These are phyloP conservation scores for Trichoderma citrinoviride DNA, from an alignment of 2,329 filamentous ascomycete genomes.

Conservation along the genomic window DNA sequence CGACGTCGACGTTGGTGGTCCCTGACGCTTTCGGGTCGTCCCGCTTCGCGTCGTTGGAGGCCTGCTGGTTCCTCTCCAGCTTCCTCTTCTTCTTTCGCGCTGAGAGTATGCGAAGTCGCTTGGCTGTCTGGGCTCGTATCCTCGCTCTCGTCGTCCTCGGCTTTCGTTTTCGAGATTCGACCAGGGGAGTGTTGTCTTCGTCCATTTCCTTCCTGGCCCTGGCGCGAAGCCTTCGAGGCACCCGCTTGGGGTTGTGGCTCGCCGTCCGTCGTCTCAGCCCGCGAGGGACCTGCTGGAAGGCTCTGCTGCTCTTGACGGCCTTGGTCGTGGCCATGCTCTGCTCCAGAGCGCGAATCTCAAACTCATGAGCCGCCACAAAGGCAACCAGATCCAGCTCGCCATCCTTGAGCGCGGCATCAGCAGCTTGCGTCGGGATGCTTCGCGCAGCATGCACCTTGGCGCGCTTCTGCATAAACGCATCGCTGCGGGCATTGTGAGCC, in stretches of 20 bases:
- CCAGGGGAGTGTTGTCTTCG: slow-evolving; percentile 86
- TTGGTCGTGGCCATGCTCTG: slow-evolving; percentile 76
- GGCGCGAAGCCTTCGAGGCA: slow-evolving; percentile 72
- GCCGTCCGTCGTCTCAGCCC: slow-evolving; percentile 82
- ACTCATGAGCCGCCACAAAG: slow-evolving; percentile 82
- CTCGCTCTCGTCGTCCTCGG: slow-evolving; percentile 56
- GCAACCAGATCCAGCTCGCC: slow-evolving; percentile 82
- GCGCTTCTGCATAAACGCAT: slow-evolving; percentile 41
- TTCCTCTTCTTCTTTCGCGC: slow-evolving; percentile 52
- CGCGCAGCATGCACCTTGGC: slow-evolving; percentile 47
- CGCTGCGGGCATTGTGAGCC: slow-evolving; percentile 28
- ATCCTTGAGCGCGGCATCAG: slow-evolving; percentile 55
- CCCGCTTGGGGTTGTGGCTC: slow-evolving; percentile 89
- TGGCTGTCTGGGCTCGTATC: slow-evolving; percentile 73
- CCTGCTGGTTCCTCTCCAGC: slow-evolving; percentile 31
- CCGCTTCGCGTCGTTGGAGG: slow-evolving; percentile 11
- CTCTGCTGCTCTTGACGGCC: slow-evolving; percentile 59
- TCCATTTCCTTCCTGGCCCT: slow-evolving; percentile 73
- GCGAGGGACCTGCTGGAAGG: slow-evolving; percentile 88
- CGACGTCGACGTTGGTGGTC: slow-evolving; percentile 21
- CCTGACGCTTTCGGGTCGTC: slow-evolving; percentile 1
- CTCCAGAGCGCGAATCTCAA: slow-evolving; percentile 83
- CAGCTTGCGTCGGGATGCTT: slow-evolving; percentile 49
- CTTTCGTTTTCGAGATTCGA: slow-evolving; percentile 63
- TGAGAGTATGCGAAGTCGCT: slow-evolving; percentile 63